These are phyloP conservation scores for Phalaenopsis equestris DNA, from an alignment of 106 monocot genomes.

Conservation along the genomic window DNA sequence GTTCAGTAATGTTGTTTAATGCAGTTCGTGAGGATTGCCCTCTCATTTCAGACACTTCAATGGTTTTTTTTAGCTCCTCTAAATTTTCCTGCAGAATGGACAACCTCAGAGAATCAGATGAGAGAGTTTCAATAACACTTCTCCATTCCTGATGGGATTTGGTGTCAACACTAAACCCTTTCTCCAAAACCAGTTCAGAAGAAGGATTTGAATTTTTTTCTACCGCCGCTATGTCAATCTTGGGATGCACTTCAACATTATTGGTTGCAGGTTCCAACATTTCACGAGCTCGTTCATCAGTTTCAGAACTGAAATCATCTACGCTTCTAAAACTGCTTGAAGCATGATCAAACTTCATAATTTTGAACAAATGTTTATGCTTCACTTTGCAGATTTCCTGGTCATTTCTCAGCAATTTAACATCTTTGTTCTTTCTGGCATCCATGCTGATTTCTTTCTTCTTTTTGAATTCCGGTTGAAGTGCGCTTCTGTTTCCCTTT, in stretches of 20 bases:
- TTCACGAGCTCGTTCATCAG: constrained; percentile 14
- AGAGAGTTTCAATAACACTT: constrained; percentile 31
- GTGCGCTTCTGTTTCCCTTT: neutral
- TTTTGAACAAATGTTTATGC: constrained; percentile 35
- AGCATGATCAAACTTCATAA: constrained; percentile 60
- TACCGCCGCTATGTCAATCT: constrained; percentile 24
- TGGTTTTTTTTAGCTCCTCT: constrained; percentile 39
- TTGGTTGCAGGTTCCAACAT: neutral
- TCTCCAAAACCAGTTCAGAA: constrained; percentile 21
- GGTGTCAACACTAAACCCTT: constrained; percentile 32
- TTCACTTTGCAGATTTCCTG: constrained; percentile 16
- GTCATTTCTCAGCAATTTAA: constrained; percentile 4
- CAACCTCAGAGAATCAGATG: constrained; percentile 46
- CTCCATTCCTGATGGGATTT: constrained; percentile 18
- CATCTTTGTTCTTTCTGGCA: neutral
- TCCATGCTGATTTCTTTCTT: constrained; percentile 16
- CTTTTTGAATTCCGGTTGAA: constrained; percentile 6
- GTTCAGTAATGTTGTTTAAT: constrained; percentile 25
- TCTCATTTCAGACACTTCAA: constrained; percentile 22
- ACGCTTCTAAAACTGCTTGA: constrained; percentile 19
- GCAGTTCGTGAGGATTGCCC: constrained; percentile 19
- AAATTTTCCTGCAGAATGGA: constrained; percentile 25
- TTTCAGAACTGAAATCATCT: constrained; percentile 11
- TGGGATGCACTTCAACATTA: constrained; percentile 14
- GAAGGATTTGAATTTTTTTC: constrained; percentile 34